Percentiles rank a stretch among this genome's conserved stretches.
These are phyloP conservation scores for Arctium minus DNA, from an alignment of 129 eudicot genomes.

Conservation along the genomic window DNA sequence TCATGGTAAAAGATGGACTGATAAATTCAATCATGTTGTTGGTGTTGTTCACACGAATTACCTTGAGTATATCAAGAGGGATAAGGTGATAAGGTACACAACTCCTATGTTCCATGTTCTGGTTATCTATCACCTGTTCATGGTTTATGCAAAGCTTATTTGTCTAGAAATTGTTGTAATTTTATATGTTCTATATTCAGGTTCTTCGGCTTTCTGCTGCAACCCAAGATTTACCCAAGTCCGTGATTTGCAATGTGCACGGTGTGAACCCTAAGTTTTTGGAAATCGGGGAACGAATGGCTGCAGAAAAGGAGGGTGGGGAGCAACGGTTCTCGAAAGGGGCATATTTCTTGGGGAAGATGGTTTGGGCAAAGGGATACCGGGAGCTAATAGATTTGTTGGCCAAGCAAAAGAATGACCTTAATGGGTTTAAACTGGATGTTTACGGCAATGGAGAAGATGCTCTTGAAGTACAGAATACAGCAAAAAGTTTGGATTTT, in stretches of 20 bases:
- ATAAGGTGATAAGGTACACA: conserved; percentile 79
- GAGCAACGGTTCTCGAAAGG: conserved; percentile 75
- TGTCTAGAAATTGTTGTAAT: neutral
- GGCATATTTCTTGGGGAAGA: conserved; percentile 94
- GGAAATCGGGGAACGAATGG: conserved; percentile 71
- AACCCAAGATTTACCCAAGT: conserved; percentile 91
- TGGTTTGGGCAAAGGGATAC: conserved; percentile 99
- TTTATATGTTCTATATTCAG: conserved; percentile 27
- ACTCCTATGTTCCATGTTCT: neutral
- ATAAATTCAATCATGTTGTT: conserved; percentile 96
- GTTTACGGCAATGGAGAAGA: conserved; percentile 97
- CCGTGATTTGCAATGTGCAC: conserved; percentile 85
- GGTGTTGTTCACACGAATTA: conserved; percentile 97
- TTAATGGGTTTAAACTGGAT: conserved; percentile 83
- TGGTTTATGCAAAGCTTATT: neutral
- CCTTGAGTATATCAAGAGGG: conserved; percentile 92
- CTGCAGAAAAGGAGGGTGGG: conserved; percentile 73
- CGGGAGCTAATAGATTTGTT: conserved; percentile 78
- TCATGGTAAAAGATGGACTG: conserved; percentile 98
- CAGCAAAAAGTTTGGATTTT: conserved; percentile 61
- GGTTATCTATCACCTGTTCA: neutral
- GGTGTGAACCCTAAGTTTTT: conserved; percentile 93
- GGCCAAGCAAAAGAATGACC: conserved; percentile 71
- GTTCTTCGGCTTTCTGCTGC: conserved; percentile 99
- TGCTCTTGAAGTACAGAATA: conserved; percentile 87